These are phyloP conservation scores for Antrodiella citrinella DNA, from an alignment of 768 basidiomycete genomes.

Conservation along the genomic window DNA sequence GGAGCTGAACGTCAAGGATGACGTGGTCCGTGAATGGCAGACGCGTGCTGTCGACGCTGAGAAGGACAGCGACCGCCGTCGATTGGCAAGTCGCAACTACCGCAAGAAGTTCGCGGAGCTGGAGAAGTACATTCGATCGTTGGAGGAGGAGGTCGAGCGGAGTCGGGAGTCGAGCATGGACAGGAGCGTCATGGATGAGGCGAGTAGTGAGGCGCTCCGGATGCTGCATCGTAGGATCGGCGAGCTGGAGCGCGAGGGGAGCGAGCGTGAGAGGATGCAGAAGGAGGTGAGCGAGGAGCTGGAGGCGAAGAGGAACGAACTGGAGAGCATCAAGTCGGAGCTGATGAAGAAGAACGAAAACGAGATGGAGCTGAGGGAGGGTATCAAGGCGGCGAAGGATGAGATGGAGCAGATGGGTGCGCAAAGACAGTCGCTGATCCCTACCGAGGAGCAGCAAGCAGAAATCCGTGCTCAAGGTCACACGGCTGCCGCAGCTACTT, in stretches of 20 bases:
- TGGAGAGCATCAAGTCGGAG: constrained; percentile 39
- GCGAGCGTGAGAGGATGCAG: constrained; percentile 28
- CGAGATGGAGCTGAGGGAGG: constrained; percentile 44
- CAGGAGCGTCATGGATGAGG: constrained; percentile 76
- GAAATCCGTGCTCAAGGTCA: constrained; percentile 18
- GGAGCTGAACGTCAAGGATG: constrained; percentile 67
- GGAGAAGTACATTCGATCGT: constrained; percentile 53
- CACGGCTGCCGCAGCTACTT: constrained; percentile 17
- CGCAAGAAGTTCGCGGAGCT: constrained; percentile 73
- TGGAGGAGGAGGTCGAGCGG: constrained; percentile 85
- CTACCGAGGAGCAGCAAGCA: constrained; percentile 27
- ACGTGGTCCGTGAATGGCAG: constrained; percentile 55
- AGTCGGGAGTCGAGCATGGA: constrained; percentile 77
- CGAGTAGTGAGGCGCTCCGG: constrained; percentile 70
- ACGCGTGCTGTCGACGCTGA: constrained; percentile 47
- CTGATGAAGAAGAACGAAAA: constrained; percentile 41
- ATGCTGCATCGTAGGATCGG: constrained; percentile 76
- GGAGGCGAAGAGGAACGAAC: constrained; percentile 33
- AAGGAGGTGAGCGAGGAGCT: constrained; percentile 34
- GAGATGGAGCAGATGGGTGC: constrained; percentile 46
- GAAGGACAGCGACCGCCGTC: constrained; percentile 56
- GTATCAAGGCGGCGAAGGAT: constrained; percentile 46
- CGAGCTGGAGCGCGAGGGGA: constrained; percentile 62
- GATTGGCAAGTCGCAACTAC: constrained; percentile 47
- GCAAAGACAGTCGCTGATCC: constrained; percentile 8